Conservation (phyloP, 2,329 filamentous ascomycete species). For the Ambrosiella xylebori region DNA sequence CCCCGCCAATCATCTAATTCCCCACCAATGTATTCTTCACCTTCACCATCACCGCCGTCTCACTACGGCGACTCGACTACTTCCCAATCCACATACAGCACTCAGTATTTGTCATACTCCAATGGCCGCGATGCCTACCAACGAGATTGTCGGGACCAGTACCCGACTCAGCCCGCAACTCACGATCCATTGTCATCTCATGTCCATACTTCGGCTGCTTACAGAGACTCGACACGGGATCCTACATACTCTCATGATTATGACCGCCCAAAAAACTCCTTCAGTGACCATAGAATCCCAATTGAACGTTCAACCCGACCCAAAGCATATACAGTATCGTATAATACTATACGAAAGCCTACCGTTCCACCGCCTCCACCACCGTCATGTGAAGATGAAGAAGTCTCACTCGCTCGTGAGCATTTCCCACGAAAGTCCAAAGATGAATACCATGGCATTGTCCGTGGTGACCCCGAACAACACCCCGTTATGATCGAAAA, state of each 20-base stretch:
- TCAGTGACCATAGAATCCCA: neutral
- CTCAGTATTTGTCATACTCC: neutral
- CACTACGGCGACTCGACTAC: conserved; percentile 6
- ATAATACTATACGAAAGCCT: conserved; percentile 10
- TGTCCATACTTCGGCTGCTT: neutral
- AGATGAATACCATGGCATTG: conserved; percentile 9
- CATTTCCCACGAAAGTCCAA: neutral
- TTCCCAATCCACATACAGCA: conserved; percentile 4
- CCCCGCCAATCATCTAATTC: conserved; percentile 6
- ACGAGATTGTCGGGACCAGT: neutral
- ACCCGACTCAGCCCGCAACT: neutral
- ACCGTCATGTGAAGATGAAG: conserved; percentile 12
- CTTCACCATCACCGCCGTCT: conserved; percentile 5
- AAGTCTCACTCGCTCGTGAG: conserved; percentile 8
- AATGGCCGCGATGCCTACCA: neutral
- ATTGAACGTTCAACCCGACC: neutral
- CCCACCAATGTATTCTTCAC: conserved; percentile 10
- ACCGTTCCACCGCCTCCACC: conserved; percentile 10
- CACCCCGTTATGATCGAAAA: conserved; percentile 9
- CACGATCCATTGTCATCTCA: neutral
- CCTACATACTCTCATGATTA: neutral
- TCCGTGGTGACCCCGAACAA: conserved; percentile 8
- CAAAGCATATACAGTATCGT: conserved; percentile 11
- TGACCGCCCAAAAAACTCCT: neutral
- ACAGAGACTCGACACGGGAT: conserved; percentile 2